Evolutionary conservation across 2,329 filamentous ascomycete species (phyloP).

Genomic region (Clonostachys sp.): DNA sequence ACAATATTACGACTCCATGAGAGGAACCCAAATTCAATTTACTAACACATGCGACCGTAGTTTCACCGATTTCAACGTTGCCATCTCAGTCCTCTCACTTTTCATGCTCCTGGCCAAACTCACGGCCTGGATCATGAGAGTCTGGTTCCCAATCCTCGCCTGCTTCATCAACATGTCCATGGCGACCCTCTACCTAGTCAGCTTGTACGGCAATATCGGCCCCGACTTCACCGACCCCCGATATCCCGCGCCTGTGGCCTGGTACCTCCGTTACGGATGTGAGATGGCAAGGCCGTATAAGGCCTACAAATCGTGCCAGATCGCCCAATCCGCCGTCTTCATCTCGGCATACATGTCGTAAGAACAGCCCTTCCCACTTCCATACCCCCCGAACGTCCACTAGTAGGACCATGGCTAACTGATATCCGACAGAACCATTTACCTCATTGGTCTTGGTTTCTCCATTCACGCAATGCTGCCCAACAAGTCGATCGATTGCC

Average conservation of each 20-base stretch:
- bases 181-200: constrained; percentile 58
- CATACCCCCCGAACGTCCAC: neutral
- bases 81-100: constrained; percentile 69
- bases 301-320: constrained; percentile 55
- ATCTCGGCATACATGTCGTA: constrained; percentile 65
- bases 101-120: constrained; percentile 72
- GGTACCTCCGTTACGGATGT: constrained; percentile 74
- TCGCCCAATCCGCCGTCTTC: constrained; percentile 65
- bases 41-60: constrained; percentile 31
- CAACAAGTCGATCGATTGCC: constrained; percentile 46
- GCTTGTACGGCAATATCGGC: constrained; percentile 66
- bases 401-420: neutral
- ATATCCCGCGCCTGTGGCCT: constrained; percentile 59
- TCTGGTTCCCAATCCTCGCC: constrained; percentile 64
- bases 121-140: constrained; percentile 64
- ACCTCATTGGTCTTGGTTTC: constrained; percentile 53
- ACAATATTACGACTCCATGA: neutral
- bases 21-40: neutral
- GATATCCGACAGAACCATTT: constrained; percentile 45
- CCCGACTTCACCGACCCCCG: constrained; percentile 66
- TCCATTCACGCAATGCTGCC: constrained; percentile 54
- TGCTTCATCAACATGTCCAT: constrained; percentile 52
- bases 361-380: constrained; percentile 21
- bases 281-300: constrained; percentile 48
- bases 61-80: constrained; percentile 71